Conservation (phyloP, 805 yeast genomes). For the Naumovozyma dairenensis region DNA sequence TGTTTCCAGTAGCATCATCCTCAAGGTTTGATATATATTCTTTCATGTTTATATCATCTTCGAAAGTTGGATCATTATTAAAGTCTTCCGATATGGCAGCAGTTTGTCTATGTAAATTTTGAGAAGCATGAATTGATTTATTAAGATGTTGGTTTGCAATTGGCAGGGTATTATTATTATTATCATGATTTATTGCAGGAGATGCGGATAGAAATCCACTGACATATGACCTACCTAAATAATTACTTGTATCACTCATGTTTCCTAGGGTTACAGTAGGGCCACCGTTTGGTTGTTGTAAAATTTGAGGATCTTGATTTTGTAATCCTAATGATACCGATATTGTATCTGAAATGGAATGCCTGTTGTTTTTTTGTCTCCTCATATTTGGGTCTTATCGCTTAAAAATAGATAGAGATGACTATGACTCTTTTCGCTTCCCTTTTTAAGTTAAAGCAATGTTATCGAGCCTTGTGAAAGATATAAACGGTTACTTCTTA, state of each 20-base stretch:
- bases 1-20: slow-evolving; percentile 7
- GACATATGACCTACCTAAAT: slow-evolving; percentile 26
- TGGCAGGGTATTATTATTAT: slow-evolving; percentile 8
- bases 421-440: background rate
- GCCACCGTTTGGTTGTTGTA: background rate
- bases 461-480: no score
- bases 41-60: slow-evolving; percentile 10
- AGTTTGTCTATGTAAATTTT: slow-evolving; percentile 25
- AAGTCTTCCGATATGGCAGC: slow-evolving; percentile 27
- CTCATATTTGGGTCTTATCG: slow-evolving; percentile 1
- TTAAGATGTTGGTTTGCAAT: slow-evolving; percentile 5
- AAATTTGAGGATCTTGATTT: slow-evolving; percentile 6
- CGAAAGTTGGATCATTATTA: slow-evolving; percentile 10
- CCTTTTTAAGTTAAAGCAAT: no score
- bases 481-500: no score
- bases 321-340: slow-evolving; percentile 26
- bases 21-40: slow-evolving; percentile 4
- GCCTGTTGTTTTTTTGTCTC: slow-evolving; percentile 3
- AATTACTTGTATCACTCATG: slow-evolving; percentile 7
- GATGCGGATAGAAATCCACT: slow-evolving; percentile 20
- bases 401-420: background rate
- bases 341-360: slow-evolving; percentile 22
- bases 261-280: background rate
- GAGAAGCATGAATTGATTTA: slow-evolving; percentile 20
- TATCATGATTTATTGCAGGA: slow-evolving; percentile 6